Evolutionary conservation across 2,329 filamentous ascomycete genomes (phyloP), one percentile per base, ranked within the genome.

Genomic region (Lithohypha guttulata): DNA sequence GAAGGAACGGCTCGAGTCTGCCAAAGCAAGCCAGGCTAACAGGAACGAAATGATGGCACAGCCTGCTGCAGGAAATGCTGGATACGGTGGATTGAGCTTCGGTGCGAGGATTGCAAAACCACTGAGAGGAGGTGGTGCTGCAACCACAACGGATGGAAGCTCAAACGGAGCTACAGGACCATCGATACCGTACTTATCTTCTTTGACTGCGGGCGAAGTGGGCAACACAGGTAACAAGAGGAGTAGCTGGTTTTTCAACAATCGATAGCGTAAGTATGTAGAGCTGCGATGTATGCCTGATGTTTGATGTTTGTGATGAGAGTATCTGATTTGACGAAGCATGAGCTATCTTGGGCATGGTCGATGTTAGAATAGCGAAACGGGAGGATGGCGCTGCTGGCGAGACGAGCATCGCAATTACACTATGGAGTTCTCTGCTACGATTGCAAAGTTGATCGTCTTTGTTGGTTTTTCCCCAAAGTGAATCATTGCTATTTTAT

Each of bases 1-100:
- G 64, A 98, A 96, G 70, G 91, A 98, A 61, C 84, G 91, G 47
- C 80, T 98, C 50, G 91, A 98, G 65, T 83, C 85, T 37, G 91
- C 87, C 59, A 98, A 96, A 65, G 85, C 87, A 54, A 91, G 83
- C 49, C 94, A 87, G 8, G 81, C 86, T 49, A 86, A 84, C 39
- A 75, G 95, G 40, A 75, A 76, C 50, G n/a, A n/a, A n/a, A n/a
- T n/a, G n/a, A 74, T 77, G 33, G 69, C 75, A 6, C 69, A 72
- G 40, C 74, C 73, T 39, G 77, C 75, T 54, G 26, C 15, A 3
- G 75, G 72, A 34, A 77, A 76, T 54, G 89, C 93, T 60, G 84
- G 73, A 63, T 93, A 77, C 49, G 69, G 70, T 39, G 68, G 66
- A 36, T 63, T 50, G 39, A 50, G 49, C 38, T 63, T 58, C 17